phyloP scores from a whole-genome alignment of 1,284 basidiomycete species.

The Schizopora paradoxa region DNA sequence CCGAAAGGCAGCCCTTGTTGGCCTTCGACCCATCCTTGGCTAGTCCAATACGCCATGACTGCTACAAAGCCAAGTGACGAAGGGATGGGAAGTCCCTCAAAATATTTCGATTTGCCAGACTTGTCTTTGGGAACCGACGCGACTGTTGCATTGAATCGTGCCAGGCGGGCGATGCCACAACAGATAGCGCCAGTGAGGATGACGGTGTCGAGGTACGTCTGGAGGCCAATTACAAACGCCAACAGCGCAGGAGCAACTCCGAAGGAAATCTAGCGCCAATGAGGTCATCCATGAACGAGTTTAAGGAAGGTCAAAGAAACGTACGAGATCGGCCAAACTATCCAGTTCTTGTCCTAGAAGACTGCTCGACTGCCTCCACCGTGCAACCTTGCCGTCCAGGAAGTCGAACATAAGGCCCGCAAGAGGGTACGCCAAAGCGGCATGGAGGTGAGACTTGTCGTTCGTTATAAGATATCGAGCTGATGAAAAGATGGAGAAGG shows the following conservation, averaged over 20 bases:
- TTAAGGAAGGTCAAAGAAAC: constrained; percentile 26
- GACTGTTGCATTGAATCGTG: constrained; percentile 97
- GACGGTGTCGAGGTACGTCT: constrained; percentile 85
- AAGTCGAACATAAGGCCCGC: constrained; percentile 99
- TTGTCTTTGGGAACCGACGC: constrained; percentile 88
- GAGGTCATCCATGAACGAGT: constrained; percentile 5
- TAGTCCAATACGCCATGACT: constrained; percentile 78
- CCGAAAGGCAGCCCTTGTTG: constrained; percentile 74
- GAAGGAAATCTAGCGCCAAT: constrained; percentile 80
- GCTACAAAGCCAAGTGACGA: constrained; percentile 82
- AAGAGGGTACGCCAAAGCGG: constrained; percentile 83
- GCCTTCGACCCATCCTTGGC: constrained; percentile 78
- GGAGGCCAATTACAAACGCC: constrained; percentile 88
- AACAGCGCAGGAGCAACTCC: constrained; percentile 93
- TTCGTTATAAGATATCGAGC: constrained; percentile 82
- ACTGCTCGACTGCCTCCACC: constrained; percentile 93
- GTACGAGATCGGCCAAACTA: constrained; percentile 89
- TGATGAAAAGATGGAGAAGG: constrained; percentile 91
- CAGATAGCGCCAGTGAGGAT: constrained; percentile 90
- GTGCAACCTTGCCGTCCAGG: constrained; percentile 94
- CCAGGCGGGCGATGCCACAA: constrained; percentile 91
- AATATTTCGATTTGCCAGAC: constrained; percentile 88
- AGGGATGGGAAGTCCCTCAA: constrained; percentile 97
- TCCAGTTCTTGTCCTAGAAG: constrained; percentile 99
- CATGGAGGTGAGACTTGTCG: constrained; percentile 79